Conservation (phyloP, 306 rosid genomes). For the Acacia acuminata region DNA sequence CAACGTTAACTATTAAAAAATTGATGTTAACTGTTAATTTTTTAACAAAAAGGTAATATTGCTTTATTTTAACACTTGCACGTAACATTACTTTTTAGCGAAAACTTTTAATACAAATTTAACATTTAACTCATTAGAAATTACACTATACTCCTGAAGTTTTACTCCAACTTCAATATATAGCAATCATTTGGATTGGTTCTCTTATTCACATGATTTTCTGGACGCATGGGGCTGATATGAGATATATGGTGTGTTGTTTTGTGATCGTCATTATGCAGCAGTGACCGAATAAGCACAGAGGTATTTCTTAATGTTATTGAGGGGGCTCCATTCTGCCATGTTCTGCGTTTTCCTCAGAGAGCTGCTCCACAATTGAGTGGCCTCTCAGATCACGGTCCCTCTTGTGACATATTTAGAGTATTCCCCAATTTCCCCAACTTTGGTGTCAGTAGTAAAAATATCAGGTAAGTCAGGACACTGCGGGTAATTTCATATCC, state of each 20-base stretch:
- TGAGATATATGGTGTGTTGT: background rate
- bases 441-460: background rate
- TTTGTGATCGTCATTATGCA: background rate
- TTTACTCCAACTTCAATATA: too few relatives aligned
- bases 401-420: background rate
- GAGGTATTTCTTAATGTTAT: background rate
- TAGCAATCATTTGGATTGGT: too few relatives aligned
- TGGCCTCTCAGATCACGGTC: background rate
- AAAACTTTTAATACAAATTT: too few relatives aligned
- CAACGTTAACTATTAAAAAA: too few relatives aligned
- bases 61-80: too few relatives aligned
- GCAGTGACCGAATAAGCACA: background rate
- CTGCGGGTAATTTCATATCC: background rate
- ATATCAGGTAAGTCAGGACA: background rate
- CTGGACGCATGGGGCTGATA: background rate
- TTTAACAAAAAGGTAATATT: too few relatives aligned
- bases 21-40: too few relatives aligned
- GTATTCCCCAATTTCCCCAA: background rate
- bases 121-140: accelerated
- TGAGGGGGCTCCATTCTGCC: background rate
- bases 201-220: too few relatives aligned
- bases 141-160: too few relatives aligned
- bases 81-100: too few relatives aligned
- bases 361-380: background rate
- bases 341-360: background rate